Evolutionary conservation across 2,329 filamentous ascomycete species (phyloP).

Genomic region (Fusarium sp.): DNA sequence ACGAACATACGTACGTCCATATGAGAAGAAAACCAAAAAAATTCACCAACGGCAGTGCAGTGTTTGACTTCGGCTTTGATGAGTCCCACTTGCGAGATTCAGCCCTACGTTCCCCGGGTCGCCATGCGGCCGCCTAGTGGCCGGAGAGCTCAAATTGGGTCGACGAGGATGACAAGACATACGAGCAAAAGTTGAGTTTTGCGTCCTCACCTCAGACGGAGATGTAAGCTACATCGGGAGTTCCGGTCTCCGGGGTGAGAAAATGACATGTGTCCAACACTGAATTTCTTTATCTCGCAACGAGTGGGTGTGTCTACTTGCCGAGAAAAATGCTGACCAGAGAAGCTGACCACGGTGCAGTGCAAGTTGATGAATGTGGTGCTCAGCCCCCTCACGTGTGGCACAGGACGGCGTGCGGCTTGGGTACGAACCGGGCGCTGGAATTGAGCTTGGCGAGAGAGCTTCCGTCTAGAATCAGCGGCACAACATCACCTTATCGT

Average conservation of each 20-base stretch:
- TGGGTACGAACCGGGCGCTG: not conserved
- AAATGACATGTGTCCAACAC: not conserved
- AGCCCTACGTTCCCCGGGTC: constrained; percentile 36
- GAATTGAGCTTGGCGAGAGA: constrained; percentile 4
- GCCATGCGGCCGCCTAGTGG: constrained; percentile 30
- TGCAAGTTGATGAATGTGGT: not conserved
- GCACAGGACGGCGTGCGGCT: constrained; percentile 23
- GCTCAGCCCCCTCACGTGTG: constrained; percentile 27
- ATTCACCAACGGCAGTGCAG: constrained; percentile 1
- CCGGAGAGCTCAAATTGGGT: constrained; percentile 6
- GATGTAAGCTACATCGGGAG: not conserved
- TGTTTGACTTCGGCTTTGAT: constrained; percentile 2
- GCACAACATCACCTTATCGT: constrained; percentile 19
- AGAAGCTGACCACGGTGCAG: constrained; percentile 35
- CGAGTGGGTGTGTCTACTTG: constrained; percentile 13
- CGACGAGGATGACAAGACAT: constrained; percentile 3
- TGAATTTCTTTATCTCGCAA: not conserved
- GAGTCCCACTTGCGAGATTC: constrained; percentile 38
- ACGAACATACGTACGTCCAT: not conserved
- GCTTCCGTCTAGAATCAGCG: constrained; percentile 23
- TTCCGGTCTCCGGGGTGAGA: not conserved
- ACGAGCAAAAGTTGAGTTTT: not conserved
- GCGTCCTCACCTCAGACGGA: constrained; percentile 6
- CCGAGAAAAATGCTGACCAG: constrained; percentile 11
- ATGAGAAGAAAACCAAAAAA: constrained; percentile 6